Percentiles rank a stretch among this genome's conserved stretches.
These are phyloP conservation scores for Agrostemma githago DNA, from an alignment of 148 eudicot species.

Conservation along the genomic window DNA sequence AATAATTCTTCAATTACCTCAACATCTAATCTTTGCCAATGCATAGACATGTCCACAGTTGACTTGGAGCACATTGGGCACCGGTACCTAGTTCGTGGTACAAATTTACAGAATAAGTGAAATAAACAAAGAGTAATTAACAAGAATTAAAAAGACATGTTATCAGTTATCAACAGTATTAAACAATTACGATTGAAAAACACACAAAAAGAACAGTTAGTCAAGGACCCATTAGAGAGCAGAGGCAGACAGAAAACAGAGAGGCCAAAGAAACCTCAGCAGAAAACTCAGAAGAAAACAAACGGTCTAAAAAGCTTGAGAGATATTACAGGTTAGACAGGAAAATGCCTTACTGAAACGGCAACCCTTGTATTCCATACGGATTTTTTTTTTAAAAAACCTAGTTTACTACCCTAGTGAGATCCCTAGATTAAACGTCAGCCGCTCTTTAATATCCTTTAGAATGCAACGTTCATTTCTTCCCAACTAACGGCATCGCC, in stretches of 20 bases:
- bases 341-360: background rate
- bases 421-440: background rate
- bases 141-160: background rate
- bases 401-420: background rate
- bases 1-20: conserved; percentile 43
- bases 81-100: conserved; percentile 52
- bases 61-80: conserved; percentile 91
- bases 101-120: conserved; percentile 1
- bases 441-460: background rate
- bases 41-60: conserved; percentile 42
- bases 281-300: background rate
- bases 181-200: background rate
- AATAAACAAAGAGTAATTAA: background rate
- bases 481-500: background rate
- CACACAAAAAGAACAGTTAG: background rate
- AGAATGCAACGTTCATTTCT: background rate
- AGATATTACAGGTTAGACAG: background rate
- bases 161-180: background rate
- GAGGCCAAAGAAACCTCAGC: background rate
- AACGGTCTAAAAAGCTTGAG: background rate
- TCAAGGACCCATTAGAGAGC: background rate
- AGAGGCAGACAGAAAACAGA: background rate
- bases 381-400: too few species aligned
- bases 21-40: conserved; percentile 61
- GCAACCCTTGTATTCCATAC: background rate